A percentile compares a stretch with the other conserved stretches of the same genome.
phyloP scores from a whole-genome alignment of 148 eudicot genomes.

The Rheum nobile region DNA sequence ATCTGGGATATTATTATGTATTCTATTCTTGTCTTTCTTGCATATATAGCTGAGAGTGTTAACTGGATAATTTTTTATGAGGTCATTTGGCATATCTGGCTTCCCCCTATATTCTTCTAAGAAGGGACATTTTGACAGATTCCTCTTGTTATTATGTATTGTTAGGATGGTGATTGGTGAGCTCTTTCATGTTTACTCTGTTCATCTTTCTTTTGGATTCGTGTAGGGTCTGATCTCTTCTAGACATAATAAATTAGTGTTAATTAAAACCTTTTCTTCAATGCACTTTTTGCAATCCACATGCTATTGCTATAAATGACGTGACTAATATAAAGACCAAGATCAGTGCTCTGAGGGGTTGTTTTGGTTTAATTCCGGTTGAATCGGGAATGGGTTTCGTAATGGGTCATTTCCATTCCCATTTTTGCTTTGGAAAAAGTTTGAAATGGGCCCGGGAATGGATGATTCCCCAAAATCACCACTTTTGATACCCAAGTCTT shows the following conservation, averaged over 20 bases:
- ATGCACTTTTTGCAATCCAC: neutral
- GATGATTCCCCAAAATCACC: too few relatives aligned
- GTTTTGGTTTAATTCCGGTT: too few relatives aligned
- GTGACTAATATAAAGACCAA: neutral
- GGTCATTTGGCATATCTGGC: neutral
- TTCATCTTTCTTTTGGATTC: neutral
- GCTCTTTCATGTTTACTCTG: neutral
- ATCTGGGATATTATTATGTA: too few relatives aligned
- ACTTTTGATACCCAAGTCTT: too few relatives aligned
- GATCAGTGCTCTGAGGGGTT: neutral
- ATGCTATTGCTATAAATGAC: neutral
- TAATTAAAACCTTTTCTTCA: neutral
- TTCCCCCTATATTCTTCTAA: neutral
- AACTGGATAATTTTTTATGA: neutral
- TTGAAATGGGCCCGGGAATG: neutral
- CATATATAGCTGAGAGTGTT: neutral
- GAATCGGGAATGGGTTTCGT: neutral
- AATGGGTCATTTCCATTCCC: neutral
- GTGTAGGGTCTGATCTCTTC: neutral
- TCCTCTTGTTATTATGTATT: neutral
- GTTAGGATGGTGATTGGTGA: neutral
- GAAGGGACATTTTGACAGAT: neutral
- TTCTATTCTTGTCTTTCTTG: neutral
- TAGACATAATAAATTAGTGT: neutral
- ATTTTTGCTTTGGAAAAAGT: neutral